Base-by-base conservation (phyloP, 2,329 filamentous ascomycete species). In the Corinectria fuckeliana region DNA sequence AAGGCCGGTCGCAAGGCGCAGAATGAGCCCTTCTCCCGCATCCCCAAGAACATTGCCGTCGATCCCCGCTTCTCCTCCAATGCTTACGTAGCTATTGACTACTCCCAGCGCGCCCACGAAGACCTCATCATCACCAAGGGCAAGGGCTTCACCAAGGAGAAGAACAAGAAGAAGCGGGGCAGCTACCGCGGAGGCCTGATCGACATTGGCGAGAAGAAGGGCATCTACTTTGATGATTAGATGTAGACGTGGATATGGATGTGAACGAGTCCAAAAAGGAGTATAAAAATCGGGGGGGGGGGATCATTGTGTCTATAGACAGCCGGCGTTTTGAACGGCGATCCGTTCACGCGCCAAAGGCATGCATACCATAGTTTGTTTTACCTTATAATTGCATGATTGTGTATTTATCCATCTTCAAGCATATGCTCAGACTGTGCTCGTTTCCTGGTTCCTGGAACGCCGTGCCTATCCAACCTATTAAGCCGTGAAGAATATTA, bases 141-240 rank as follows among this genome's bases (percentile, higher is more conserved):
- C 71, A 98, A 97, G 81, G 93, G 92, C 4, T 99, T 99, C 79
- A 98, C 94, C 60, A 99, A 99, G 83, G 95, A 98, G 82, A 99
- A 99, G 88, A 99, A 99, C 80, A 99, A 99, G 84, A 95, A 93
- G 85, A 93, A 93, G 84, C 85, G 88, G 69, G 95, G 95, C 50
- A 92, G 90, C 66, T 99, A 97, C 83, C 88, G 91, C 47, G 95
- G 95, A 42, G 95, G 95, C 6, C 78, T 85, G 51, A 96, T 99
- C 71, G 93, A 99, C 74, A 91, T 94, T 52, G 79, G 84, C 13
- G 88, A 89, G 18, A 90, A 90, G 65, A 93, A 94, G 78, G 90
- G 91, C 58, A 91, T 97, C 80, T 97, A 96, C 80, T 99, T 99
- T 77, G 93, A 97, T 2, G 91, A 96, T 71, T 96, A 86, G 79